Evolutionary conservation across 306 rosid genomes (phyloP).

Genomic region (Trifolium dubium): DNA sequence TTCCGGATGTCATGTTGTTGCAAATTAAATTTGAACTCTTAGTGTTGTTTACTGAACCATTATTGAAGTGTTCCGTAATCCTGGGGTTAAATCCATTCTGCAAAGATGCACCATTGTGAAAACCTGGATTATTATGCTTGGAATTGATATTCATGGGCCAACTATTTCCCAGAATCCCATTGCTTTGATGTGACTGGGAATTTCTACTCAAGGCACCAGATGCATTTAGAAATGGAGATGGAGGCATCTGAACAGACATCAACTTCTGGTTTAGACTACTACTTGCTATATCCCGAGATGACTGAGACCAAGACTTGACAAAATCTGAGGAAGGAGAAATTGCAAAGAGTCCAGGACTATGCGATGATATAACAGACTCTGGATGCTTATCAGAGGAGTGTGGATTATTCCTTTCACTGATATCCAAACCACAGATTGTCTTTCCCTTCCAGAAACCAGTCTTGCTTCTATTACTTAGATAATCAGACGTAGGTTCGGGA

Average conservation of each 20-base stretch:
- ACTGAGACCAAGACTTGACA: slow-evolving; percentile 63
- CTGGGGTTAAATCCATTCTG: slow-evolving; percentile 67
- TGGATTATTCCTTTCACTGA: slow-evolving; percentile 56
- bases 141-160: slow-evolving; percentile 65
- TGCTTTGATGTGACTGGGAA: slow-evolving; percentile 66
- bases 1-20: slow-evolving; percentile 53
- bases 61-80: slow-evolving; percentile 51
- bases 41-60: slow-evolving; percentile 46
- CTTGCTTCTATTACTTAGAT: slow-evolving; percentile 54
- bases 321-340: slow-evolving; percentile 56
- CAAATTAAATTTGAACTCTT: slow-evolving; percentile 58
- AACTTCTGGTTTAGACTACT: slow-evolving; percentile 63
- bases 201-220: slow-evolving; percentile 54
- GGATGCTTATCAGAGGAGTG: slow-evolving; percentile 50
- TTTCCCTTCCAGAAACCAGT: slow-evolving; percentile 57
- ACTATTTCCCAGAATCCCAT: slow-evolving; percentile 61
- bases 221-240: slow-evolving; percentile 54
- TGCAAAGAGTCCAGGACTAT: slow-evolving; percentile 52
- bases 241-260: slow-evolving; percentile 58
- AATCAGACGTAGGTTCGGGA: slow-evolving; percentile 51
- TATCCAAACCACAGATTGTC: slow-evolving; percentile 54
- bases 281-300: slow-evolving; percentile 66
- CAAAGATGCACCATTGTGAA: slow-evolving; percentile 53
- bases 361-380: slow-evolving; percentile 52
- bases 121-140: slow-evolving; percentile 53